phyloP scores from a whole-genome alignment of 2,329 filamentous ascomycete species.

The Westerdykella aurantiaca region DNA sequence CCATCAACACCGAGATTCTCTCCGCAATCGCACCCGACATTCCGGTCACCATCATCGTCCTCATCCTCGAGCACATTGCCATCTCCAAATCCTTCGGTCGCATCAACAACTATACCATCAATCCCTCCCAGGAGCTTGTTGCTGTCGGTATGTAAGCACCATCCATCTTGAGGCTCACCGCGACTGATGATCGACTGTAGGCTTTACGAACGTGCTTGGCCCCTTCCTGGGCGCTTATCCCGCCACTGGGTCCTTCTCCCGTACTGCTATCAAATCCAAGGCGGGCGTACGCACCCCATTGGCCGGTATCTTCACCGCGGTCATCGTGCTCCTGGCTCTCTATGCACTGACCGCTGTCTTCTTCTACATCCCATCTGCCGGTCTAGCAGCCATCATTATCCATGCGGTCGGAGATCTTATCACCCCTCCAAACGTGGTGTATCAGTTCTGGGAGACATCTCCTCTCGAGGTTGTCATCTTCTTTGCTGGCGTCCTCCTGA shows the following conservation, averaged over 20 bases:
- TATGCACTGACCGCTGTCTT: slow-evolving; percentile 85
- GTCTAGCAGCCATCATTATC: slow-evolving; percentile 84
- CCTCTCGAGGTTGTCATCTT: slow-evolving; percentile 89
- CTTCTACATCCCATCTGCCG: slow-evolving; percentile 82
- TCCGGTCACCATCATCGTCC: slow-evolving; percentile 83
- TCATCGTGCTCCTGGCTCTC: slow-evolving; percentile 81
- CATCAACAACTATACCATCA: slow-evolving; percentile 92
- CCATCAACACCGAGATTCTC: slow-evolving; percentile 61
- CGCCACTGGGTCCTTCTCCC: slow-evolving; percentile 89
- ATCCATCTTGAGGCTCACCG: neutral
- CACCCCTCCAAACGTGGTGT: slow-evolving; percentile 82
- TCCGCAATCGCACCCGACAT: slow-evolving; percentile 64
- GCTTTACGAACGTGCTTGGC: slow-evolving; percentile 74
- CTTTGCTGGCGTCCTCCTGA: slow-evolving; percentile 86
- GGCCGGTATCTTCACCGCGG: slow-evolving; percentile 79
- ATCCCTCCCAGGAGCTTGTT: slow-evolving; percentile 92
- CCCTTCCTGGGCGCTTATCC: slow-evolving; percentile 90
- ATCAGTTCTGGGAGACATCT: slow-evolving; percentile 92
- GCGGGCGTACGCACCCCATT: slow-evolving; percentile 89
- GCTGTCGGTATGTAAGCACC: slow-evolving; percentile 62
- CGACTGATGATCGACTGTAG: neutral
- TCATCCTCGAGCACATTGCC: slow-evolving; percentile 93
- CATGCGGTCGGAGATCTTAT: slow-evolving; percentile 92
- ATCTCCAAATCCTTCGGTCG: slow-evolving; percentile 96
- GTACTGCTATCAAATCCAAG: slow-evolving; percentile 96